Conservation (phyloP, 495 filamentous ascomycete genomes). For the Aspergillus steynii region DNA sequence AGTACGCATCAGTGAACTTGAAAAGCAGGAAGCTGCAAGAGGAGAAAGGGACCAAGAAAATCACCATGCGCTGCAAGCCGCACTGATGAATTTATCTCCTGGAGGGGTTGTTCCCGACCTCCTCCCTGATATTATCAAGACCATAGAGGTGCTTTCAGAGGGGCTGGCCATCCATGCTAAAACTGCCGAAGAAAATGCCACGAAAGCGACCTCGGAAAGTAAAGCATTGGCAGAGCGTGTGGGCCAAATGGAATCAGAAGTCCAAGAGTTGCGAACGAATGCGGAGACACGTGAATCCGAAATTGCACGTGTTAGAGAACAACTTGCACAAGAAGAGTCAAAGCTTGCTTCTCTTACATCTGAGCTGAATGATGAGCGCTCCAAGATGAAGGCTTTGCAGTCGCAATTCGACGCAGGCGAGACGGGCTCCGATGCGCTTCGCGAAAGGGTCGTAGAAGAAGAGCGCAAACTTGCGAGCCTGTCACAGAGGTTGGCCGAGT, state of each 20-base stretch:
- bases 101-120: slow-evolving; percentile 58
- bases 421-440: slow-evolving; percentile 74
- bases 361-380: slow-evolving; percentile 67
- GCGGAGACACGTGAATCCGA: slow-evolving; percentile 45
- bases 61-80: slow-evolving; percentile 56
- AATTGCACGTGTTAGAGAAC: slow-evolving; percentile 36
- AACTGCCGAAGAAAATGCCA: slow-evolving; percentile 40
- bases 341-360: slow-evolving; percentile 56
- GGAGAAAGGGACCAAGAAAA: slow-evolving; percentile 54
- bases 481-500: slow-evolving; percentile 63
- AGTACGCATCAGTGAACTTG: slow-evolving; percentile 50
- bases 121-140: slow-evolving; percentile 57
- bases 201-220: slow-evolving; percentile 39
- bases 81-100: slow-evolving; percentile 62
- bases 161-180: slow-evolving; percentile 52
- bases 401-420: slow-evolving; percentile 73
- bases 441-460: slow-evolving; percentile 67
- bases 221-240: slow-evolving; percentile 53
- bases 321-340: slow-evolving; percentile 56
- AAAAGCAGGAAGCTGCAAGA: slow-evolving; percentile 41
- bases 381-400: slow-evolving; percentile 64
- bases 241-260: slow-evolving; percentile 38
- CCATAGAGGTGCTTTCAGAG: slow-evolving; percentile 61
- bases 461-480: slow-evolving; percentile 62
- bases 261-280: slow-evolving; percentile 43